phyloP scores from a whole-genome alignment of 176 grass and related monocot genomes.

The Alloteropsis semialata region DNA sequence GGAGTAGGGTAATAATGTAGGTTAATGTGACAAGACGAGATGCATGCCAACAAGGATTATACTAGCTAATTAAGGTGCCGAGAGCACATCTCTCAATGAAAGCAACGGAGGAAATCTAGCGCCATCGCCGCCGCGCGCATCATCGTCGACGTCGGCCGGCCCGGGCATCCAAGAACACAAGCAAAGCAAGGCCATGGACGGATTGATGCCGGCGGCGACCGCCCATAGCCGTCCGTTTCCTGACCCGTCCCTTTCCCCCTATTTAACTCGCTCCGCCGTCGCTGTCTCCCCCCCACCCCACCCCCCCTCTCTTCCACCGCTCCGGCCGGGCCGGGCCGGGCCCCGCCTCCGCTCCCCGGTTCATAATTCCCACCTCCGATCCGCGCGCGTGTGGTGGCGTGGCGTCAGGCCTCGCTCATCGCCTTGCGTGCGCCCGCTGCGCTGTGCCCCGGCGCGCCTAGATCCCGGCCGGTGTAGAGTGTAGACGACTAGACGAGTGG shows the following conservation, averaged over 20 bases:
- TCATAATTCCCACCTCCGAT: constrained; percentile 16
- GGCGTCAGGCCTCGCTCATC: constrained; percentile 41
- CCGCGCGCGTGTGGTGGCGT: not conserved
- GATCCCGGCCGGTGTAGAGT: not conserved
- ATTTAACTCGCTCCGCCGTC: constrained; percentile 46
- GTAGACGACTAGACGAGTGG: not conserved
- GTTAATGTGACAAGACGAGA: not conserved
- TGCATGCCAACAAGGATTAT: not conserved
- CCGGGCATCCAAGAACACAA: not conserved
- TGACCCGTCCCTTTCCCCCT: constrained; percentile 31
- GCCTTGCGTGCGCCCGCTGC: not conserved
- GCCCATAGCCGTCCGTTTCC: constrained; percentile 39
- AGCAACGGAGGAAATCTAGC: not conserved
- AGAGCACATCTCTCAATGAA: not conserved
- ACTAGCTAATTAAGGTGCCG: not conserved
- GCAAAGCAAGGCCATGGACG: not conserved
- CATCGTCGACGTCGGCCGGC: not conserved
- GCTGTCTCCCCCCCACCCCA: too few species aligned
- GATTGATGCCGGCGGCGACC: constrained; percentile 27
- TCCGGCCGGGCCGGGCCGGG: not conserved
- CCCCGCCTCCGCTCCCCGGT: not conserved
- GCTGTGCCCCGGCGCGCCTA: not conserved
- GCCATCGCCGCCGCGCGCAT: not conserved
- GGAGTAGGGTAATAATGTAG: not conserved
- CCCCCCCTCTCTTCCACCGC: not conserved